phyloP scores from a whole-genome alignment of 2,329 filamentous ascomycete species.

The Ramularia collo-cygni region DNA sequence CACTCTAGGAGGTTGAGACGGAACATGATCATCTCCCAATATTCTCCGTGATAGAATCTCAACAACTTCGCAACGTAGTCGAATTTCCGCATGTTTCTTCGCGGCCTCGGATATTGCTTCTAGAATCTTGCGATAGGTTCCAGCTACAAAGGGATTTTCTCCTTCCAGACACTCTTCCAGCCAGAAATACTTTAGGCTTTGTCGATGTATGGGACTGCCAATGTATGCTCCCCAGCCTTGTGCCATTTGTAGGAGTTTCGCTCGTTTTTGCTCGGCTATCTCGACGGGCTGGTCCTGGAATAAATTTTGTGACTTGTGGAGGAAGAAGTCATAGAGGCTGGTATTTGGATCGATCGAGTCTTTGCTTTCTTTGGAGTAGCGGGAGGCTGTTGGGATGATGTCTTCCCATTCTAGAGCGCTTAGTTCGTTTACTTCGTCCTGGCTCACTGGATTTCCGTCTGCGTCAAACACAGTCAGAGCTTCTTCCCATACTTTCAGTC shows the following conservation, averaged over 20 bases:
- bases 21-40: too few relatives aligned
- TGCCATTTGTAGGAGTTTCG: slow-evolving; percentile 46
- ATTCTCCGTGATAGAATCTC: slow-evolving; percentile 27
- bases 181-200: slow-evolving; percentile 72
- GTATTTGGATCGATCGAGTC: slow-evolving; percentile 45
- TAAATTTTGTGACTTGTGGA: slow-evolving; percentile 40
- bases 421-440: slow-evolving; percentile 32
- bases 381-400: slow-evolving; percentile 61
- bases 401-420: slow-evolving; percentile 54
- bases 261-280: slow-evolving; percentile 41
- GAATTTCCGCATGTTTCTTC: slow-evolving; percentile 49
- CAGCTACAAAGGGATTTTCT: slow-evolving; percentile 57
- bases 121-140: slow-evolving; percentile 55
- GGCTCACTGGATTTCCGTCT: slow-evolving; percentile 46
- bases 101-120: slow-evolving; percentile 53
- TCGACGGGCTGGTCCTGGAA: slow-evolving; percentile 32
- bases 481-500: slow-evolving; percentile 47
- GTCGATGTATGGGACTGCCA: slow-evolving; percentile 55
- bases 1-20: too few relatives aligned
- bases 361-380: slow-evolving; percentile 53
- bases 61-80: slow-evolving; percentile 42
- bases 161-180: slow-evolving; percentile 71
- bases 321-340: slow-evolving; percentile 54
- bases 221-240: slow-evolving; percentile 67
- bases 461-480: slow-evolving; percentile 51